Evolutionary conservation across 352 stramenopile species (phyloP), one percentile per base, ranked within the genome.

Genomic region (Globisporangium emineosum): DNA sequence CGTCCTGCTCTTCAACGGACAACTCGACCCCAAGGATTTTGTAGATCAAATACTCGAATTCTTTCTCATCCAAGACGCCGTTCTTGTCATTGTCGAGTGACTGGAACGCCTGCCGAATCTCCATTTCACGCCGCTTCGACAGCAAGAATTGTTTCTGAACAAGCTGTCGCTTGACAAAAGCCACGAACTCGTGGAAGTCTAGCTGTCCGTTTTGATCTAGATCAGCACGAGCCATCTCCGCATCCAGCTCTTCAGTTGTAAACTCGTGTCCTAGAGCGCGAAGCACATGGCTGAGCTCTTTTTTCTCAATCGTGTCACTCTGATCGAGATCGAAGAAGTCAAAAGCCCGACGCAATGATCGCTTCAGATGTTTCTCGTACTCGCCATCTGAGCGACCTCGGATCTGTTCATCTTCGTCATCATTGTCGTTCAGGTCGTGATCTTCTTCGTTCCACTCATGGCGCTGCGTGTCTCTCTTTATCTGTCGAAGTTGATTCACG

Each of bases 281-380:
- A 4, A 94, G 64, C 2, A 94, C 79, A 35, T 89, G 79, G 10
- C 67, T 74, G 19, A 94, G 65, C 53, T 92, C 83, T 13, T 73
- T 70, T 52, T 89, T 89, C 40, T 90, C 82, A 19, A 94, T 94
- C 1, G 77, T 82, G 17, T 77, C 76, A 19, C 73, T 92, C 27
- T 82, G 78, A 37, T 94, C 79, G 5, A 87, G 60, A 49, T 94
- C 85, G 53, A 90, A 94, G 42, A 92, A 92, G 43, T 92, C 83
- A 51, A 92, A 94, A 15, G 79, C 85, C 54, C 78, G 75, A 4
- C 77, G 77, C 15, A 91, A 64, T 2, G 82, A 80, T 21, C 65
- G 73, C 54, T 89, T 91, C 17, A 92, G 65, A 21, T 86, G 68
- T 29, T 76, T 79, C 23, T 81, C 70, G 40, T 88, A 93, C 57